Conservation (phyloP, 2,329 filamentous ascomycete genomes). For the Phialophora tarda region DNA sequence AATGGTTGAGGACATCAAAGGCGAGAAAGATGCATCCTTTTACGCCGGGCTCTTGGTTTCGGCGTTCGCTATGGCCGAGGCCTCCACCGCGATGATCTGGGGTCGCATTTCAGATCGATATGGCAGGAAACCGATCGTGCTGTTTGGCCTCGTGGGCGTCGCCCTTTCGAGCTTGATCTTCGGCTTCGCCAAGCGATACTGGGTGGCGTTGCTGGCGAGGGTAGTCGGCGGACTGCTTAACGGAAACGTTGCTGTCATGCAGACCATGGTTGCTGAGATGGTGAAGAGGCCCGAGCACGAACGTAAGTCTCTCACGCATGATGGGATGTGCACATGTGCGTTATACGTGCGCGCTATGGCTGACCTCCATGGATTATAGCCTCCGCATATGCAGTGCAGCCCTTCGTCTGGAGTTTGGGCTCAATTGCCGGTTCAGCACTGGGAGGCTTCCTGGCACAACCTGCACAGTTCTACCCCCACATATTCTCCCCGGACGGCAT, state of each 20-base stretch:
- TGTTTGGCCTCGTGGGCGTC: slow-evolving; percentile 47
- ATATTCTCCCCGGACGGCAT: slow-evolving; percentile 33
- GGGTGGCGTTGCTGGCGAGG: slow-evolving; percentile 52
- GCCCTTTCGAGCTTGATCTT: slow-evolving; percentile 52
- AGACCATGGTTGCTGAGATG: slow-evolving; percentile 75
- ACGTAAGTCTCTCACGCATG: slow-evolving; percentile 39
- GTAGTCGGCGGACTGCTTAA: slow-evolving; percentile 68
- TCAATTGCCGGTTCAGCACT: slow-evolving; percentile 35
- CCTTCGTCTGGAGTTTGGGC: slow-evolving; percentile 37
- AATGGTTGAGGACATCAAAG: slow-evolving; percentile 51
- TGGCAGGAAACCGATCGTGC: slow-evolving; percentile 47
- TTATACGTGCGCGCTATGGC: background rate
- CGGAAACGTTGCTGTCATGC: slow-evolving; percentile 75
- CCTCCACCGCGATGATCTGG: slow-evolving; percentile 52
- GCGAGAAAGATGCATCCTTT: slow-evolving; percentile 41
- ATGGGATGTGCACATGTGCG: background rate
- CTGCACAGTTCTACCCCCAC: slow-evolving; percentile 32
- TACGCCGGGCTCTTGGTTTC: slow-evolving; percentile 46
- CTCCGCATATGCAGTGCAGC: slow-evolving; percentile 35
- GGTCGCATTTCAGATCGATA: slow-evolving; percentile 51
- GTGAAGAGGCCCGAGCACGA: slow-evolving; percentile 63
- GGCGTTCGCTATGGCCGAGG: slow-evolving; percentile 53
- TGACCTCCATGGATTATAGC: slow-evolving; percentile 22
- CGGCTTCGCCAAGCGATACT: slow-evolving; percentile 50
- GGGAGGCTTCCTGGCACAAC: slow-evolving; percentile 36